Conservation (phyloP, 2,329 filamentous ascomycete species). For the Fusarium solani-melongenae region DNA sequence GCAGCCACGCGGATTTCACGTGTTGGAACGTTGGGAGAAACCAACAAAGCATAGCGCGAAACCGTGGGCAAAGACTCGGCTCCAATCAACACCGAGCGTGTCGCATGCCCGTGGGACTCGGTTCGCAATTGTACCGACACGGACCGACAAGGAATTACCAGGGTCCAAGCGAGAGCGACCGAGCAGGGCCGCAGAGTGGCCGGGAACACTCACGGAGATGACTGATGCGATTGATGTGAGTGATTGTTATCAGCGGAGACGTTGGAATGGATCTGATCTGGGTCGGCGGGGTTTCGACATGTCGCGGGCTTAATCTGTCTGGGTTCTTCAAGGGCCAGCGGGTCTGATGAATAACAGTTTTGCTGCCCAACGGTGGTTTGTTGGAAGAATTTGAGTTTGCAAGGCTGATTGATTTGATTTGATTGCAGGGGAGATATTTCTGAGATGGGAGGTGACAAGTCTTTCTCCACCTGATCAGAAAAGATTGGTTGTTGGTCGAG, state of each 20-base stretch:
- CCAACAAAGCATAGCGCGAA: background rate
- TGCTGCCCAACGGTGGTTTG: slow-evolving; percentile 28
- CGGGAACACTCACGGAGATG: slow-evolving; percentile 10
- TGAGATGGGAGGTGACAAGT: background rate
- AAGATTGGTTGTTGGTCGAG: slow-evolving; percentile 12
- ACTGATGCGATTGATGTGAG: background rate
- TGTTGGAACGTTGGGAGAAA: slow-evolving; percentile 4
- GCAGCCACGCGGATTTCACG: slow-evolving; percentile 32
- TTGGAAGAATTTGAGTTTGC: slow-evolving; percentile 31
- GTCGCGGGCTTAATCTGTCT: slow-evolving; percentile 7
- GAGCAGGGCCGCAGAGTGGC: slow-evolving; percentile 31
- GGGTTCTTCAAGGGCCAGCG: slow-evolving; percentile 12
- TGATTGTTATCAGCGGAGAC: slow-evolving; percentile 31
- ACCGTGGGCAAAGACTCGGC: background rate
- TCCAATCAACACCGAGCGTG: slow-evolving; percentile 14
- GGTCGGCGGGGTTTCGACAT: slow-evolving; percentile 2
- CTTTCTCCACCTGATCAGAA: slow-evolving; percentile 4
- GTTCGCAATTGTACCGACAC: background rate
- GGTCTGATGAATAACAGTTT: slow-evolving; percentile 29
- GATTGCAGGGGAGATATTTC: slow-evolving; percentile 10
- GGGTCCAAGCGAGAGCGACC: slow-evolving; percentile 20
- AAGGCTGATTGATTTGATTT: slow-evolving; percentile 17
- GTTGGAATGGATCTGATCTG: slow-evolving; percentile 10
- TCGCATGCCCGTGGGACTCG: slow-evolving; percentile 1
- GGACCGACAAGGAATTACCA: slow-evolving; percentile 20